Evolutionary conservation across 2,329 filamentous ascomycete species (phyloP), one percentile per base, ranked within the genome.

Genomic region (Alternaria sp.): DNA sequence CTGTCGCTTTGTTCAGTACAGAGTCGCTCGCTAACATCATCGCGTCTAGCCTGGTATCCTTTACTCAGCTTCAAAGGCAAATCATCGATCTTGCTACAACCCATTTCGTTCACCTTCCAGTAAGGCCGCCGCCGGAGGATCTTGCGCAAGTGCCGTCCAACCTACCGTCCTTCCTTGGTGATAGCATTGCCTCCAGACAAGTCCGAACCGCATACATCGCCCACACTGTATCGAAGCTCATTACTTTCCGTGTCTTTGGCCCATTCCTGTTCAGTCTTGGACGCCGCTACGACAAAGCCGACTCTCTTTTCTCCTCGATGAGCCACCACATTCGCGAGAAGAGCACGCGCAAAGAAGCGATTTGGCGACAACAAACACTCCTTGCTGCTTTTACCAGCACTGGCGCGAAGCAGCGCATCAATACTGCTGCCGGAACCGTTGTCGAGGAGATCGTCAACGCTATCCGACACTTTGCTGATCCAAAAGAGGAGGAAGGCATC

Each of bases 311-410:
- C 74, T 80, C 83, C 60, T 83, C 84, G 64, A 82, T 88, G 64
- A 87, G 86, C 28, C 83, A 83, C 70, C 84, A 87, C 56, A 86
- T 88, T 55, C 84, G 86, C 33, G 82, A 83, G 57, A 88, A 87
- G 68, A 87, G 85, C 58, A 83, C 85, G 20, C 81, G 85, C 10
- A 85, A 85, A 60, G 86, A 88, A 71, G 85, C 86, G 5, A 84
- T 87, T 61, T 88, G 86, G 86, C 80, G 86, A 57, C 85, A 87
- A 60, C 85, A 87, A 66, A 87, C 86, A 3, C 82, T 88, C 14
- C 85, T 86, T 64, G 86, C 86, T 18, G 84, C 86, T 9, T 88
- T 87, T 73, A 87, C 85, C 6, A 84, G 85, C 37, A 84, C 83
- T 3, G 85, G 85, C 61, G 86, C 86, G 2, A 88, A 87, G 65